Conservation (phyloP, 495 filamentous ascomycete genomes). For the Aspergillus saccharolyticus region DNA sequence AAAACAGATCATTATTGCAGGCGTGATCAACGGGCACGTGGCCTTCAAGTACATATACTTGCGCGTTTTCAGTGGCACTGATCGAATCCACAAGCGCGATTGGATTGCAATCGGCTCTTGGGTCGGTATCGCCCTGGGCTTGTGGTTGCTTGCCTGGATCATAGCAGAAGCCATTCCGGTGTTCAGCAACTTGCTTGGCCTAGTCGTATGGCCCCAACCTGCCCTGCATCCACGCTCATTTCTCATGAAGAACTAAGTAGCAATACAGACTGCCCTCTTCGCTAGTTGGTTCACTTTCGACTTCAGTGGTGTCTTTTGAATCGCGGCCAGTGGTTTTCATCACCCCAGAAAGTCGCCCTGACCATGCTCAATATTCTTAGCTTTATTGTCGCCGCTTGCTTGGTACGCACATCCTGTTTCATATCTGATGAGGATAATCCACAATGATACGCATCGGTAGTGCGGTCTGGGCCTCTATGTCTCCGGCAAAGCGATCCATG, state of each 20-base stretch:
- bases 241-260: slow-evolving; percentile 3
- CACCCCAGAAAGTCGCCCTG: slow-evolving; percentile 32
- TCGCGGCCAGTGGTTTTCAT: slow-evolving; percentile 30
- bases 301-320: slow-evolving; percentile 41
- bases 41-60: slow-evolving; percentile 62
- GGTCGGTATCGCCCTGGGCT: slow-evolving; percentile 48
- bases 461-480: slow-evolving; percentile 42
- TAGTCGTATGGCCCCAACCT: slow-evolving; percentile 38
- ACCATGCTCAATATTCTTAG: slow-evolving; percentile 30
- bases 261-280: slow-evolving; percentile 34
- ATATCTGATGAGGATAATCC: no score
- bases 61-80: slow-evolving; percentile 53
- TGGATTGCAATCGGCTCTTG: slow-evolving; percentile 48
- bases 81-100: slow-evolving; percentile 57
- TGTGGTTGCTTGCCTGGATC: slow-evolving; percentile 66
- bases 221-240: slow-evolving; percentile 16
- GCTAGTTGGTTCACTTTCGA: slow-evolving; percentile 36
- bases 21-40: slow-evolving; percentile 68
- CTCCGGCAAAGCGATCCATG: slow-evolving; percentile 39
- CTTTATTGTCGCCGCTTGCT: slow-evolving; percentile 28
- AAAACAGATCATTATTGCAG: slow-evolving; percentile 46
- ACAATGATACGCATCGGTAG: slow-evolving; percentile 12
- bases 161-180: slow-evolving; percentile 69
- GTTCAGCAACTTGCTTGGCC: slow-evolving; percentile 59
- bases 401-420: slow-evolving; percentile 29